Base-by-base conservation (phyloP, 805 yeast genomes). In the Suhomyces sp. region DNA sequence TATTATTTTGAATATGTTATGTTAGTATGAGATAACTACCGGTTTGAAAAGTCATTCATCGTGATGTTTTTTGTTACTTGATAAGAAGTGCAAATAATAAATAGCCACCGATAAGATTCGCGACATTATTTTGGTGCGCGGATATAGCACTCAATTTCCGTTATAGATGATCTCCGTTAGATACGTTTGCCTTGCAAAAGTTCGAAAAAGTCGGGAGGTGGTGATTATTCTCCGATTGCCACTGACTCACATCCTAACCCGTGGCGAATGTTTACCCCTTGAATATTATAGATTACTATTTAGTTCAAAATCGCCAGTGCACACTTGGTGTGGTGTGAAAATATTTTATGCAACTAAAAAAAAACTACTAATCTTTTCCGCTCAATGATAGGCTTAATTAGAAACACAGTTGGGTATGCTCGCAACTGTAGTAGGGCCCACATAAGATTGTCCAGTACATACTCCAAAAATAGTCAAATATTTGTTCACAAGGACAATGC, bases 381-480 rank as follows among this genome's bases (percentile, higher is more conserved):
- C 41, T 4, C 41, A 37, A 37, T 37, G 41, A 37, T 37, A 37
- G 22, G 41, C 41, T 37, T 37, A 4, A 17, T 37, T 6, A 37
- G 41, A 37, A 21, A 37, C 41, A 17, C 22, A 10, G 21, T 13
- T 15, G 22, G 13, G 22, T 19, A 17, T 37, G 22, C 41, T 37
- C 22, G 41, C 41, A 37, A 15, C 19, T 37, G 41, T 37, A 17
- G 21, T 19, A 37, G 41, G 22, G 29, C 27, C 10, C 6, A 29
- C 44, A 41, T 20, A 22, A 41, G 44, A 22, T 41, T 20, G 44
- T 12, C 29, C 21, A 29, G 40, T 15, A 29, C 25, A 21, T 41
- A 47, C 24, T n/a, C 50, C 21, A 6, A 19, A 12, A 47, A 29
- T 27, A 44, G 41, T 25, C 57, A 56, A 46, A 52, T 56, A 22